Percentiles rank a stretch among this genome's conserved stretches.
Evolutionary conservation across 192 early-diverging fungal species (phyloP).

Genomic region (Coemansia pectinata): DNA sequence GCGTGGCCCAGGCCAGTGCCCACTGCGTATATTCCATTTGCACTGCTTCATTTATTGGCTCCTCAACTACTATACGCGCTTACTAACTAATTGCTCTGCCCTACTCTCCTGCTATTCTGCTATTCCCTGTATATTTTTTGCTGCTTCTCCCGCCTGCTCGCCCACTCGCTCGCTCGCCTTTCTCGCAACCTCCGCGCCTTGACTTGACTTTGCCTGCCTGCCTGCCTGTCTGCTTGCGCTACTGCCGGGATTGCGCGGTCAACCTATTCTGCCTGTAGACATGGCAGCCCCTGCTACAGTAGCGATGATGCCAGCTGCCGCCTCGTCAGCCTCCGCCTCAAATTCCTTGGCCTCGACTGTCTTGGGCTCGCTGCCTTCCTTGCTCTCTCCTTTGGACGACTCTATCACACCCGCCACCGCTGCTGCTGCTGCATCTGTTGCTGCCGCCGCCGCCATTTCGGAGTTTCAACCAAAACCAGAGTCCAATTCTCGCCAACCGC

Average conservation of each 20-base stretch:
- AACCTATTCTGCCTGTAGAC: slow-evolving; percentile 6
- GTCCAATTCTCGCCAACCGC: slow-evolving; percentile 22
- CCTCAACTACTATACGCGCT: neutral
- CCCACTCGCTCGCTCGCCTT: neutral
- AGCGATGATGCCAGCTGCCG: slow-evolving; percentile 17
- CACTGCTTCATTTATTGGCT: slow-evolving; percentile 1
- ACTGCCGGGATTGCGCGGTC: neutral
- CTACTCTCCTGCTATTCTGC: neutral
- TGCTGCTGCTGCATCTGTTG: slow-evolving; percentile 16
- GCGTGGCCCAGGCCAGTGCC: slow-evolving; percentile 11
- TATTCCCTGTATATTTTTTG: neutral
- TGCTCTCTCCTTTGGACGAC: neutral
- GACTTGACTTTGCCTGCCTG: neutral
- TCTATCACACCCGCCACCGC: slow-evolving; percentile 3
- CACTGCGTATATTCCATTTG: slow-evolving; percentile 8
- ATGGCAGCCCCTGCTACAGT: slow-evolving; percentile 15
- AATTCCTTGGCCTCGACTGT: slow-evolving; percentile 11
- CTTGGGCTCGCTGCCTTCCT: neutral
- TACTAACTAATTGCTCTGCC: slow-evolving; percentile 9
- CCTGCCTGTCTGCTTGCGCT: neutral
- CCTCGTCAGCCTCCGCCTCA: slow-evolving; percentile 25
- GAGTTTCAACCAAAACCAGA: neutral
- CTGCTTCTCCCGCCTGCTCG: neutral
- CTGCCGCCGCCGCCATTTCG: slow-evolving; percentile 6
- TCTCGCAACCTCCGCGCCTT: neutral